phyloP scores from a whole-genome alignment of 192 early-diverging fungal species.

The Coemansia sp. region DNA sequence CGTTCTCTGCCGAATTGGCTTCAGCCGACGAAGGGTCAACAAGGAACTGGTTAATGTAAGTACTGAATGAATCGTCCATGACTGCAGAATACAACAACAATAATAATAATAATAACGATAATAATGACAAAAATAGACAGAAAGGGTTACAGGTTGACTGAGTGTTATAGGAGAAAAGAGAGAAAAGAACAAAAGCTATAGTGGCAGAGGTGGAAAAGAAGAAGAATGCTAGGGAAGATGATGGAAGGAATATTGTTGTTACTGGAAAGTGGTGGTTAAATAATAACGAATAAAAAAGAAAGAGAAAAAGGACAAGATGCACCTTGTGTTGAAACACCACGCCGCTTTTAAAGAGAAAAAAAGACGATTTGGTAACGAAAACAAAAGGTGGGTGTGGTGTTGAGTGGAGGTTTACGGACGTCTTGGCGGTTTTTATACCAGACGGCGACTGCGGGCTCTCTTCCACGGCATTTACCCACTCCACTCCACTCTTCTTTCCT shows the following conservation, averaged over 20 bases:
- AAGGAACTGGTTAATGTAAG: constrained; percentile 49
- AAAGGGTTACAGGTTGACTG: no score
- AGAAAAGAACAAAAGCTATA: neutral
- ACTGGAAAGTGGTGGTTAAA: no score
- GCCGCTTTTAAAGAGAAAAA: no score
- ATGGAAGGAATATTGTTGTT: neutral
- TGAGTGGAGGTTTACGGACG: no score
- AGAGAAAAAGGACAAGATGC: neutral
- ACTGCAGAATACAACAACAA: neutral
- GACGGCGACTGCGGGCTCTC: no score
- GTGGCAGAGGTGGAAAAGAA: neutral
- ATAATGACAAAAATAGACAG: no score
- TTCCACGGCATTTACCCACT: no score
- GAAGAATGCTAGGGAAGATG: constrained; percentile 1
- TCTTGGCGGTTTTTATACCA: no score
- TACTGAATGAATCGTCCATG: constrained; percentile 32
- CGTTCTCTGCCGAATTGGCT: neutral
- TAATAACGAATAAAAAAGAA: neutral
- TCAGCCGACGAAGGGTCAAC: constrained; percentile 25
- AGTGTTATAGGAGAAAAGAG: neutral
- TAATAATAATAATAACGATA: neutral
- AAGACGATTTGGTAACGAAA: no score
- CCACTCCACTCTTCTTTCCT: no score
- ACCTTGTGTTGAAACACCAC: neutral
- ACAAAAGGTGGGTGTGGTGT: no score